Evolutionary conservation across 495 filamentous ascomycete species (phyloP), one percentile per base, ranked within the genome.

Genomic region (Beverwykella pulmonaria): DNA sequence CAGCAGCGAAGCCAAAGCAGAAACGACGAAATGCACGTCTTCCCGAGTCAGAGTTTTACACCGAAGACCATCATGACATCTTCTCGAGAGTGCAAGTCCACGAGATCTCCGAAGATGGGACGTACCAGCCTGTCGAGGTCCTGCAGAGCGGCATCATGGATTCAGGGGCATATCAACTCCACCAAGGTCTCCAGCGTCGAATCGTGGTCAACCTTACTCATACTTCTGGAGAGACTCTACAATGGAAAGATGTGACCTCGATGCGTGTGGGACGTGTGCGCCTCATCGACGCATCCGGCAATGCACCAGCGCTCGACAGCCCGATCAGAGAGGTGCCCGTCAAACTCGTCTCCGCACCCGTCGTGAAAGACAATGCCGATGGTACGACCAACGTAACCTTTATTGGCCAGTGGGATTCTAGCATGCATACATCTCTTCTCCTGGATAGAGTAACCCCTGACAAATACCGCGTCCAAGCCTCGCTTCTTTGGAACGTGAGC

Each of bases 331-430:
- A 96, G 61, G 85, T 98, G 17, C 77, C 86, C 0, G 79, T 99
- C 26, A 91, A 90, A 73, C 82, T 94, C 32, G 78, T 90, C 14
- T 83, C 87, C 52, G 86, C 89, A 48, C 92, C 94, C 2, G 81
- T 83, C 53, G 83, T 95, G 60, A 88, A 87, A 62, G 84, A 87
- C 44, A 93, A 97, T 76, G 84, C 90, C 5, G 93, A 98, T 74
- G 94, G 94, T 30, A 97, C 93, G 1, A 90, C 88, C n/a, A 89
- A 90, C 73, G 84, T 96, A 54, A 92, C 88, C 1, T 80, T 98
- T 22, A 77, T 88, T 10, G 92, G 90, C 9, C 94, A 98, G 73
- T 99, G 94, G 94, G 95, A 98, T 75, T 98, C 95, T 0, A 93
- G 91, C 72, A 82, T 93, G 63, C 94, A 99, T 73, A 86, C 85